Percentiles rank a stretch among this genome's conserved stretches.
phyloP scores from a whole-genome alignment of 306 rosid species.

The Pyrus bretschneideri region DNA sequence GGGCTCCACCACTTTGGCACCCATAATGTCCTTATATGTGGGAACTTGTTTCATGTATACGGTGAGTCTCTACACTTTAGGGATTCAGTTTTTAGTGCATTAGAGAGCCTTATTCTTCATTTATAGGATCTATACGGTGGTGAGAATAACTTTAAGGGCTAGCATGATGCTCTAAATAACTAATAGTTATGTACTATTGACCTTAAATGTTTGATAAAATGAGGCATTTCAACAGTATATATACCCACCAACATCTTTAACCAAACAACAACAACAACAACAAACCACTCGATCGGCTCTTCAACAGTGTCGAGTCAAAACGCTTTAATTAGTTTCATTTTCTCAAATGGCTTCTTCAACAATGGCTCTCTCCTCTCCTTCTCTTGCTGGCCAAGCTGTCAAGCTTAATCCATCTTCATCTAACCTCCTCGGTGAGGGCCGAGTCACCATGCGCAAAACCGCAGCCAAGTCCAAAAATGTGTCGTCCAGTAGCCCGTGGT shows the following conservation, averaged over 20 bases:
- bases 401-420: constrained; percentile 9
- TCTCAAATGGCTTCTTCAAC: constrained; percentile 22
- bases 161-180: too few relatives aligned
- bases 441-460: constrained; percentile 24
- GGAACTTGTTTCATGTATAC: too few relatives aligned
- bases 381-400: constrained; percentile 29
- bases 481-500: constrained; percentile 29
- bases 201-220: too few relatives aligned
- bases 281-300: neutral
- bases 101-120: too few relatives aligned
- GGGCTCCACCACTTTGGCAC: too few relatives aligned
- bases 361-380: constrained; percentile 31
- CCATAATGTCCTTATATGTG: too few relatives aligned
- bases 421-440: constrained; percentile 16
- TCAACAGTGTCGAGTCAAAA: neutral
- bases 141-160: too few relatives aligned
- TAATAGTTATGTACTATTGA: too few relatives aligned
- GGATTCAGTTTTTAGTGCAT: too few relatives aligned
- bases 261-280: neutral
- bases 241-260: neutral
- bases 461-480: constrained; percentile 7
- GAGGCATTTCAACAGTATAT: neutral
- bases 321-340: neutral
- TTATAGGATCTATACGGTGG: too few relatives aligned
- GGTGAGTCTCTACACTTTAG: too few relatives aligned